Conservation (phyloP, 345 rosid species). For the Eucalyptus globulus region DNA sequence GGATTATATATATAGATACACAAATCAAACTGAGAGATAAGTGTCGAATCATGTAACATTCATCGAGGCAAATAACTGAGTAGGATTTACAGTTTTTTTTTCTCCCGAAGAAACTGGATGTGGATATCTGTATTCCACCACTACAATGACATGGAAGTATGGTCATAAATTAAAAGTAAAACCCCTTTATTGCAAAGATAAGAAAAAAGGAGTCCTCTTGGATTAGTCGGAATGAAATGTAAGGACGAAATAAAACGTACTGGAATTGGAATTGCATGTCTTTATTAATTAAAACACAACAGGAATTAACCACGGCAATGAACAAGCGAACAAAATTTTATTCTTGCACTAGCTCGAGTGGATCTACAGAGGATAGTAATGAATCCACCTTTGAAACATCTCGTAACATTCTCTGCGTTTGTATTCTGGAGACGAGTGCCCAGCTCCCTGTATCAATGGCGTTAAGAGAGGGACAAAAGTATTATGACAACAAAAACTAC, state of each 20-base stretch:
- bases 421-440: constrained; percentile 15
- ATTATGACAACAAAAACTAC: neutral
- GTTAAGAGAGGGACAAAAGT: neutral
- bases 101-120: neutral
- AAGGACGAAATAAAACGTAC: neutral
- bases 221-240: neutral
- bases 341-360: neutral
- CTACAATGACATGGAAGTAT: neutral
- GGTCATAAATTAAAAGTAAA: neutral
- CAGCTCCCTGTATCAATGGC: constrained; percentile 4
- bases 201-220: neutral
- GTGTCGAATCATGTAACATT: neutral
- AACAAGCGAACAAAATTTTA: neutral
- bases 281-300: neutral
- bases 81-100: neutral
- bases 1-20: too few species aligned
- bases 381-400: constrained; percentile 20
- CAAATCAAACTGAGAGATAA: neutral
- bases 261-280: neutral
- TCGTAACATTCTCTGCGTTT: constrained; percentile 6
- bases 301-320: neutral
- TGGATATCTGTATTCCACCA: neutral
- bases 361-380: constrained; percentile 7
- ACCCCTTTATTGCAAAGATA: neutral
- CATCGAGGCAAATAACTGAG: neutral